Evolutionary conservation across 805 yeast species (phyloP).

Genomic region (Yamadazyma ubonensis): DNA sequence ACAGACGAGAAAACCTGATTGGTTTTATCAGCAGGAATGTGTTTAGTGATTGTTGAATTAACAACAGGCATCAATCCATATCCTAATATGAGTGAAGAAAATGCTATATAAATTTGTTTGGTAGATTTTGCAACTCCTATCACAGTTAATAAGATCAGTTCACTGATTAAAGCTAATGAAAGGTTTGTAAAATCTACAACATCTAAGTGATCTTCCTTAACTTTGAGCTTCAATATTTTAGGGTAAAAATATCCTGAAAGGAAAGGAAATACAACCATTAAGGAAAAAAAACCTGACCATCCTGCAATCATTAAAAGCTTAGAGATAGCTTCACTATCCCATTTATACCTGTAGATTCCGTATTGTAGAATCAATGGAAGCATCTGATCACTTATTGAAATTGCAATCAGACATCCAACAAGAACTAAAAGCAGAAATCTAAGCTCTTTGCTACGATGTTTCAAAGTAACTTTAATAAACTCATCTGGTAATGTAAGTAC

Average conservation of each 20-base stretch:
- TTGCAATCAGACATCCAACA: slow-evolving; percentile 37
- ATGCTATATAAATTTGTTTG: slow-evolving; percentile 47
- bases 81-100: slow-evolving; percentile 42
- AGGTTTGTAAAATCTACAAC: slow-evolving; percentile 9
- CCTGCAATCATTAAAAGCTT: slow-evolving; percentile 45
- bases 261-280: slow-evolving; percentile 52
- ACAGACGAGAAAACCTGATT: slow-evolving; percentile 11
- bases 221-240: slow-evolving; percentile 22
- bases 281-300: slow-evolving; percentile 42
- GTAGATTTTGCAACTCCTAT: neutral
- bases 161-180: neutral
- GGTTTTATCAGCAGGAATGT: slow-evolving; percentile 40
- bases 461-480: slow-evolving; percentile 3
- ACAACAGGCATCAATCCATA: slow-evolving; percentile 54
- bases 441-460: slow-evolving; percentile 2
- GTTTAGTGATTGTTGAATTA: slow-evolving; percentile 58
- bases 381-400: slow-evolving; percentile 30
- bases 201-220: slow-evolving; percentile 10
- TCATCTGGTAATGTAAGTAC: slow-evolving; percentile 8
- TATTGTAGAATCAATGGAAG: slow-evolving; percentile 47
- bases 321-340: slow-evolving; percentile 55
- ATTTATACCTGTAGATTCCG: slow-evolving; percentile 48
- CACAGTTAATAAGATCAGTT: neutral
- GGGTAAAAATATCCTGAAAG: slow-evolving; percentile 31
- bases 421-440: slow-evolving; percentile 21